Percentiles rank a stretch among this genome's conserved stretches.
These are phyloP conservation scores for Excoecaria agallocha DNA, from an alignment of 345 rosid species.

Conservation along the genomic window DNA sequence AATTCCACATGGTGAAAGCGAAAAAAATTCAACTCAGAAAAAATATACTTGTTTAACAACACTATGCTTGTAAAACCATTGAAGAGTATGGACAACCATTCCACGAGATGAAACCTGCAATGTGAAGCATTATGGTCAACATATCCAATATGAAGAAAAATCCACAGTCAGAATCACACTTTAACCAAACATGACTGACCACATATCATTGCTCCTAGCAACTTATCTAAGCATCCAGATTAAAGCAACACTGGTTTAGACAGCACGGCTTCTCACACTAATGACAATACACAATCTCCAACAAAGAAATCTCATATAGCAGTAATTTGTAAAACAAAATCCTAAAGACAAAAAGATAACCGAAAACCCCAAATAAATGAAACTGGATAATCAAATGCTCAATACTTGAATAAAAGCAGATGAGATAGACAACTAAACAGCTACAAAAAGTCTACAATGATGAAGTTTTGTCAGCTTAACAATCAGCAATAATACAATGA, in stretches of 20 bases:
- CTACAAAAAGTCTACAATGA: neutral
- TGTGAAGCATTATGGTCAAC: neutral
- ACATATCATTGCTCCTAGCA: neutral
- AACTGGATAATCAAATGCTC: neutral
- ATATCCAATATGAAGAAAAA: neutral
- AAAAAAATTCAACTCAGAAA: neutral
- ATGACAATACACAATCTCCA: neutral
- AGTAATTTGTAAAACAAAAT: neutral
- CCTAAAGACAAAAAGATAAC: neutral
- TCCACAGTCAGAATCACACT: neutral
- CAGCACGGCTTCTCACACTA: neutral
- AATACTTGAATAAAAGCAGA: neutral
- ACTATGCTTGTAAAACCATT: neutral
- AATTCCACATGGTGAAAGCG: constrained; percentile 16
- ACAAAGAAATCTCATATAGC: neutral
- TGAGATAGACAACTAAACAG: neutral
- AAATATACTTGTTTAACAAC: neutral
- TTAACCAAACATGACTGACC: neutral
- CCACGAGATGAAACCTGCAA: neutral
- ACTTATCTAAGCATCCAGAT: neutral
- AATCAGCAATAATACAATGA: neutral
- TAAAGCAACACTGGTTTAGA: neutral
- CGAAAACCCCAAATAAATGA: neutral
- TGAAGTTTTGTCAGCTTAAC: neutral
- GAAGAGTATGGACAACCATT: neutral